A percentile compares a stretch with the other conserved stretches of the same genome.
Evolutionary conservation across 768 basidiomycete species (phyloP).

Genomic region (Psilocybe azurescens): DNA sequence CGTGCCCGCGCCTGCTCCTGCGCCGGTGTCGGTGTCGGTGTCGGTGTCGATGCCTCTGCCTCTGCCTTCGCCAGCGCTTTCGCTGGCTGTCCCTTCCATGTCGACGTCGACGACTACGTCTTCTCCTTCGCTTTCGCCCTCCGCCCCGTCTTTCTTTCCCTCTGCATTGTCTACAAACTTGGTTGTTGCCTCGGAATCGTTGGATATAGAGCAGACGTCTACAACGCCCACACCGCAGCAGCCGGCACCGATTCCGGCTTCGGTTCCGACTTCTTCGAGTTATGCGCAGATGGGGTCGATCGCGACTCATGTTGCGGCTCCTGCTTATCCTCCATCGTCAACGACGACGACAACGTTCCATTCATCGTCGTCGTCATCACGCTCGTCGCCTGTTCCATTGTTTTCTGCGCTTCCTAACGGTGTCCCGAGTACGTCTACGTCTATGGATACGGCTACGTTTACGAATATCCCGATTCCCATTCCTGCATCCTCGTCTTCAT

Average conservation of each 20-base stretch:
- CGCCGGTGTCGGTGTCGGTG: background rate
- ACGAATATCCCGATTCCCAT: background rate
- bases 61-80: background rate
- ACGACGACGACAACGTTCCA: background rate
- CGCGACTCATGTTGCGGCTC: conserved; percentile 5
- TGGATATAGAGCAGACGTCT: background rate
- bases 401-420: background rate
- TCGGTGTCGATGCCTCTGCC: background rate
- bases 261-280: conserved; percentile 4
- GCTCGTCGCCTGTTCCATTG: no score
- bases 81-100: background rate
- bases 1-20: background rate
- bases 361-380: no score
- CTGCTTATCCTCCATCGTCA: background rate
- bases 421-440: background rate
- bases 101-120: background rate
- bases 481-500: background rate
- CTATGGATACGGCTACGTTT: no score
- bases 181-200: background rate
- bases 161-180: background rate
- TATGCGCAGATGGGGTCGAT: conserved; percentile 36
- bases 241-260: background rate
- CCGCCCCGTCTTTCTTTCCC: background rate
- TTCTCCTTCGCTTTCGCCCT: background rate
- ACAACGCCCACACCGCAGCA: conserved; percentile 8